A percentile compares a stretch with the other conserved stretches of the same genome.
Conservation (phyloP, 2,329 filamentous ascomycete genomes). For the Trichoderma breve region DNA sequence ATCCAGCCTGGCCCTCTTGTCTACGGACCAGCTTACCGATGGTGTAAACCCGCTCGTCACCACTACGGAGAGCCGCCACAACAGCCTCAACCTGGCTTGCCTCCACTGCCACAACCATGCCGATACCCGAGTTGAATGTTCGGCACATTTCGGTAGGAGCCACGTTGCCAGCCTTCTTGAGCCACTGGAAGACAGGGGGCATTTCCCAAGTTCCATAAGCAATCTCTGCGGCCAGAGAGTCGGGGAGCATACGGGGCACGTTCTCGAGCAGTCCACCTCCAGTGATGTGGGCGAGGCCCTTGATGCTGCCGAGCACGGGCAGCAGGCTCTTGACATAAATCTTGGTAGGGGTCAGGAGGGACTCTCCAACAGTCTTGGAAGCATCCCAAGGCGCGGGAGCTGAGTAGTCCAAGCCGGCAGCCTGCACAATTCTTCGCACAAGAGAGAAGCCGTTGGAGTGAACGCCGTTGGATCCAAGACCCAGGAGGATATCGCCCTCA, state of each 20-base stretch:
- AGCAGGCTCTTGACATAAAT: constrained; percentile 90
- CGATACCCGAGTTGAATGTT: constrained; percentile 92
- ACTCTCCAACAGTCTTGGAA: constrained; percentile 64
- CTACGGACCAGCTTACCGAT: constrained; percentile 70
- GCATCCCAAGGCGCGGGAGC: constrained; percentile 74
- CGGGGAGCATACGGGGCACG: constrained; percentile 87
- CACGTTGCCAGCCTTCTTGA: constrained; percentile 72
- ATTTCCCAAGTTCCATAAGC: constrained; percentile 74
- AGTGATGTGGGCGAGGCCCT: constrained; percentile 95
- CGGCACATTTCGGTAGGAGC: constrained; percentile 77
- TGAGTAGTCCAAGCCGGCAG: constrained; percentile 67
- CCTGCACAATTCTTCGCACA: constrained; percentile 83
- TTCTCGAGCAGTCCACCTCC: constrained; percentile 92
- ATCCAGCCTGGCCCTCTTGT: constrained; percentile 37
- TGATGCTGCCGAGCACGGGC: constrained; percentile 65
- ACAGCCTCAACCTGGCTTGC: constrained; percentile 61
- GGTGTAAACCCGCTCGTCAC: constrained; percentile 69
- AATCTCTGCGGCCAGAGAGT: constrained; percentile 73
- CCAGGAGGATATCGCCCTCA: constrained; percentile 80
- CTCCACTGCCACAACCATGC: constrained; percentile 86
- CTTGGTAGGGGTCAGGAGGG: constrained; percentile 81
- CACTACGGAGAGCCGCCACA: constrained; percentile 54
- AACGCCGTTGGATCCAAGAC: constrained; percentile 78
- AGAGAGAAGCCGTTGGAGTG: constrained; percentile 98
- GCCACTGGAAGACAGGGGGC: constrained; percentile 81